These are phyloP conservation scores for Speleostelium caveatum DNA, from an alignment of 78 protist species.

Conservation along the genomic window DNA sequence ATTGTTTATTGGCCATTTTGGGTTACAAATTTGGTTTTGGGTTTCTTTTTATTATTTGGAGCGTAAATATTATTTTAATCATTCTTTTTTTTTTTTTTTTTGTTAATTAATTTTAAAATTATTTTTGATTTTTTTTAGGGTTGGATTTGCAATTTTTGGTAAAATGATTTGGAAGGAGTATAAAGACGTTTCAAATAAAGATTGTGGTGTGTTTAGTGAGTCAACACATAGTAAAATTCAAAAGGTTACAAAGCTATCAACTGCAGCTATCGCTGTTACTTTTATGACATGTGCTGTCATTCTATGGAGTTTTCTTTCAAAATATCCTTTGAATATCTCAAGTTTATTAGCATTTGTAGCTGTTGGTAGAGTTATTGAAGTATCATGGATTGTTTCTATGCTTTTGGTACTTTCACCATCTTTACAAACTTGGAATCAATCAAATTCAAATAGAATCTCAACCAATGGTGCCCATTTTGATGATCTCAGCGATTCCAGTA, in stretches of 20 bases:
- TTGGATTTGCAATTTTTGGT: slow-evolving; percentile 57
- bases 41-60: slow-evolving; percentile 28
- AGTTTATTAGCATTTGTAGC: slow-evolving; percentile 21
- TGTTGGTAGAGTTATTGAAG: slow-evolving; percentile 37
- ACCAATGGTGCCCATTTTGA: slow-evolving; percentile 3
- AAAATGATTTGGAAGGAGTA: slow-evolving; percentile 75
- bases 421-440: slow-evolving; percentile 59
- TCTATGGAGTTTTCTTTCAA: slow-evolving; percentile 17
- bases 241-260: slow-evolving; percentile 31
- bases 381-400: slow-evolving; percentile 44
- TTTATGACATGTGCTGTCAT: slow-evolving; percentile 16
- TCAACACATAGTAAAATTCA: slow-evolving; percentile 40
- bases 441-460: neutral
- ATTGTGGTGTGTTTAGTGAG: slow-evolving; percentile 60
- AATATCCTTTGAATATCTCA: neutral
- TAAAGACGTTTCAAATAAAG: slow-evolving; percentile 36
- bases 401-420: slow-evolving; percentile 44
- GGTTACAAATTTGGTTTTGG: slow-evolving; percentile 39
- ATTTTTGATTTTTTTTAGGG: neutral
- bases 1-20: neutral
- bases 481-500: slow-evolving; percentile 3
- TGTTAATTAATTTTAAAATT: neutral
- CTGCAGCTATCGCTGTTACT: slow-evolving; percentile 27
- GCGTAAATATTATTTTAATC: slow-evolving; percentile 27
- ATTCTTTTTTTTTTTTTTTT: neutral